Evolutionary conservation across 331 rosid species (phyloP).

Genomic region (Quercus tomentella): DNA sequence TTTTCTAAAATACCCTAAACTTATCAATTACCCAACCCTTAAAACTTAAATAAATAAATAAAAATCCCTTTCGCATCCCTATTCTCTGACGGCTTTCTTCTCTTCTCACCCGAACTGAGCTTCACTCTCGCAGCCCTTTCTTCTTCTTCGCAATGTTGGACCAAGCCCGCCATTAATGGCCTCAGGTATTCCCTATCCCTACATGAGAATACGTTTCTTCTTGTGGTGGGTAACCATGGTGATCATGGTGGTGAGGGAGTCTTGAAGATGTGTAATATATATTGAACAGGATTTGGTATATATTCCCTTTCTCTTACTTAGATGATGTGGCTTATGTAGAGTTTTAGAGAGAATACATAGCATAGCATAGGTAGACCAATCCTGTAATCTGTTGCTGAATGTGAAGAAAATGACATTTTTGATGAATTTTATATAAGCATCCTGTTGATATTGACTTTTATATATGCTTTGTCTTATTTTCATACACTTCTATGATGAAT

Average conservation of each 20-base stretch:
- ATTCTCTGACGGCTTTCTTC: slow-evolving; percentile 76
- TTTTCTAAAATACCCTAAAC: no score
- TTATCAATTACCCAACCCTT: no score
- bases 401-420: no score
- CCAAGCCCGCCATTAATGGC: slow-evolving; percentile 59
- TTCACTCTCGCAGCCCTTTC: slow-evolving; percentile 68
- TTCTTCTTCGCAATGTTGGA: slow-evolving; percentile 53
- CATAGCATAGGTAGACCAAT: no score
- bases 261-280: no score
- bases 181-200: slow-evolving; percentile 35
- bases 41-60: fast-evolving
- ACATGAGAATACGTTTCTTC: no score
- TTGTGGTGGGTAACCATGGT: no score
- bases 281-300: slow-evolving; percentile 56
- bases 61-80: no score
- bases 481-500: slow-evolving; percentile 4
- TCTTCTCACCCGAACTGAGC: slow-evolving; percentile 93
- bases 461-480: slow-evolving; percentile 7
- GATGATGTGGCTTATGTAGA: no score
- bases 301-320: slow-evolving; percentile 4
- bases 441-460: slow-evolving; percentile 28
- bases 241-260: no score
- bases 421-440: slow-evolving; percentile 54
- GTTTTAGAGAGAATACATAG: no score
- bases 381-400: no score